Conservation (phyloP, 2,329 filamentous ascomycete genomes). For the Tolypocladium ovalisporum region DNA sequence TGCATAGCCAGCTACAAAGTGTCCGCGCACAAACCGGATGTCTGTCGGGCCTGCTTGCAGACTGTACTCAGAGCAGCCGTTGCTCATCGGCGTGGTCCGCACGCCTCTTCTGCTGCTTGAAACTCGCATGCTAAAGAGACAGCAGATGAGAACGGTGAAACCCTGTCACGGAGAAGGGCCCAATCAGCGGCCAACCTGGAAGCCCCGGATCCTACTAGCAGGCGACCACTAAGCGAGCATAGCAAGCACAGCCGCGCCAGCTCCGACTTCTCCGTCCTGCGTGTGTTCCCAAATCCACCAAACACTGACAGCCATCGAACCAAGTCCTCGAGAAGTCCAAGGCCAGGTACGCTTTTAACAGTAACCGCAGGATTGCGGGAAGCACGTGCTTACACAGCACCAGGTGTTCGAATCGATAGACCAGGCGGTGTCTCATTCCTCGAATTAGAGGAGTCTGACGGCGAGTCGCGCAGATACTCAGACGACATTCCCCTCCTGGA, state of each 20-base stretch:
- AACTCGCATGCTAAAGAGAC: conserved; percentile 2
- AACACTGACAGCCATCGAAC: conserved; percentile 23
- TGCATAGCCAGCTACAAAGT: conserved; percentile 65
- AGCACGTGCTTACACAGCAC: conserved; percentile 34
- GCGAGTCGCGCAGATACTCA: conserved; percentile 53
- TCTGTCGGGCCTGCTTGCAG: conserved; percentile 64
- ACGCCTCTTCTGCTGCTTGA: not conserved
- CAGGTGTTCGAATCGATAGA: conserved; percentile 42
- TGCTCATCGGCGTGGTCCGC: conserved; percentile 55
- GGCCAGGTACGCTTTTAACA: conserved; percentile 12
- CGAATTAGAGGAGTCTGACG: conserved; percentile 60
- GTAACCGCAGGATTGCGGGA: conserved; percentile 7
- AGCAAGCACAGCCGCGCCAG: conserved; percentile 61
- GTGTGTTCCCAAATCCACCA: conserved; percentile 39
- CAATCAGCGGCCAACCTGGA: conserved; percentile 53
- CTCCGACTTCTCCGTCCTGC: conserved; percentile 55
- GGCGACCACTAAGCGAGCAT: conserved; percentile 46
- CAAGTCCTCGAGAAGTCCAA: conserved; percentile 21
- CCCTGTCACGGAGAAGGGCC: conserved; percentile 40
- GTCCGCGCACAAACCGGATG: conserved; percentile 58
- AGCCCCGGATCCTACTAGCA: conserved; percentile 35
- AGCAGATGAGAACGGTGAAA: conserved; percentile 30
- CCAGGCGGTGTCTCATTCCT: conserved; percentile 45
- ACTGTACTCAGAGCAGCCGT: conserved; percentile 65
- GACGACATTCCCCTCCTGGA: conserved; percentile 59